Evolutionary conservation across 2,329 filamentous ascomycete genomes (phyloP), one percentile per base, ranked within the genome.

Genomic region (Ceratocystis diversiconidia): DNA sequence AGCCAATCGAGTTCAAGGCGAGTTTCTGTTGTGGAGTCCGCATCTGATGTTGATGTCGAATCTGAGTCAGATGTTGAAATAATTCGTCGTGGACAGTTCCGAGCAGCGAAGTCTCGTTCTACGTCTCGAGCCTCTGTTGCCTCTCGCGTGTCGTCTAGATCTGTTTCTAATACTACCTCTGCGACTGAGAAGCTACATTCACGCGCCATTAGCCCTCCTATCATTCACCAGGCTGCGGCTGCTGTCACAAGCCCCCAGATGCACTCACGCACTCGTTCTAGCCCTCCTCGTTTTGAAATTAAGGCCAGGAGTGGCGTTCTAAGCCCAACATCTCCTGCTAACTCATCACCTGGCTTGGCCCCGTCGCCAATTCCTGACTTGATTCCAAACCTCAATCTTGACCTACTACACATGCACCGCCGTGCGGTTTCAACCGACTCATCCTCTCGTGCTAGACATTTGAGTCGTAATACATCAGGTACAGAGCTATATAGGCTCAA

Each of bases 131-230:
- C 65, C 8, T 55, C 62, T 55, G 57, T 59, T 17, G 57, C 60
- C 17, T 43, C 30, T 44, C 30, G 55, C 2, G 10, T 19, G 19
- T 28, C 36, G n/a, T 61, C 36, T 8, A 44, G 32, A 15, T 22
- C 59, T 10, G 36, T 61, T 10, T 61, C 59, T n/a, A 44, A 7
- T 12, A 48, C 61, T 12, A 48, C 61, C 28, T 63, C 66, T 25
- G 66, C 66, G 2, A 65, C 66, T 10, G 66, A 67, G 22, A 63
- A 62, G 22, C 64, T 67, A 59, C 65, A 67, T 12, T 57, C 62
- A 8, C 57, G 63, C 12, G 66, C 63, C 4, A 63, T 67, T 10
- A 65, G 59, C 5, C 66, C 66, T 44, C 44, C 59, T 4, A n/a
- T 61, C 8, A 43, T 44, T 3, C 32, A 61, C n/a, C 59, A 44